Evolutionary conservation across 2,329 filamentous ascomycete genomes (phyloP), one percentile per base, ranked within the genome.

Genomic region (Macrophomina tecta): DNA sequence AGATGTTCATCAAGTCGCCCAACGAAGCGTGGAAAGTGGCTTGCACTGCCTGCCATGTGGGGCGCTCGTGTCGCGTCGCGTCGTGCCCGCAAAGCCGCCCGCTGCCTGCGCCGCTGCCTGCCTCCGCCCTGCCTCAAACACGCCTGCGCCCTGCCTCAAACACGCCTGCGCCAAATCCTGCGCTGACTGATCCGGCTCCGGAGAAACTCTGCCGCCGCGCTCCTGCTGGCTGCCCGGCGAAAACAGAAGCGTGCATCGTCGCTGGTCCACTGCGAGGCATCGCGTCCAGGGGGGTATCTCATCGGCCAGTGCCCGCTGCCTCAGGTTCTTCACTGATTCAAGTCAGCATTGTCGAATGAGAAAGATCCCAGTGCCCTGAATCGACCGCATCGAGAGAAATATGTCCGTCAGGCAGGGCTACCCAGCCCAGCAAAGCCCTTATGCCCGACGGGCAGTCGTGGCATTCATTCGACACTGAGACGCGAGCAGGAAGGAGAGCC

Each of bases 41-140:
- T 49, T 62, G 42, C 58, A 62, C 46, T 32, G 58, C 58, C 46
- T 32, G 58, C 58, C 45, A 46, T 61, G 56, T 61, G 56, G 56
- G 56, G 56, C 56, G 40, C 56, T 34, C 56, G 56, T 46, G 56
- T 61, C 53, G 53, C 9, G 52, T 23, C 30, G 32, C 12, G n/a
- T 30, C 5, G 42, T 45, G 42, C 5, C 2, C 4, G 11, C 42
- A 14, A n/a, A 38, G 36, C 36, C 36, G 36, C 36, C 36, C 6
- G 11, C 6, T 7, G 36, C 36, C 7, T 12, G 36, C 6, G 4
- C 36, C 36, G 6, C 36, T 38, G 36, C 36, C 36, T 38, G 36
- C 36, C 36, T 38, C 36, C 36, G 36, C 36, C 36, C 23, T 23
- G 36, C 36, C 36, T 7, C 36, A 1, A 4, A 12, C 6, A 38